Evolutionary conservation across 2,329 filamentous ascomycete species (phyloP).

Genomic region (Penicillium sp.): DNA sequence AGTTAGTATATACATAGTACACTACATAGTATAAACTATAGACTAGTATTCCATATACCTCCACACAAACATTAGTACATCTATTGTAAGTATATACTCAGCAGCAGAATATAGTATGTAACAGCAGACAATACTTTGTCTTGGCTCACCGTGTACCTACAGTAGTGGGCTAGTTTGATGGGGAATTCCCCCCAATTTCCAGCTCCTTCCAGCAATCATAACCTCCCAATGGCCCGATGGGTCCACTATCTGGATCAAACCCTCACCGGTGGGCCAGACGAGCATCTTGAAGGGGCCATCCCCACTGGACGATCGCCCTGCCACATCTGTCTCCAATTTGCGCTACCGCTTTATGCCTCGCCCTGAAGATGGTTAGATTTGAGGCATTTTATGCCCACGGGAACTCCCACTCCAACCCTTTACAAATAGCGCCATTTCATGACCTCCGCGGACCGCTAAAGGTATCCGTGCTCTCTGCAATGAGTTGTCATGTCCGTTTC

Average conservation of each 20-base stretch:
- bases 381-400: slow-evolving; percentile 8
- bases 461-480: not conserved
- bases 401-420: not conserved
- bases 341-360: not conserved
- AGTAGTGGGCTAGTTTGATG: slow-evolving; percentile 36
- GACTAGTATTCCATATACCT: not conserved
- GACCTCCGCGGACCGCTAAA: not conserved
- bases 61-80: too few species aligned
- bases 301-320: slow-evolving; percentile 39
- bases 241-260: slow-evolving; percentile 25
- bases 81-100: not conserved
- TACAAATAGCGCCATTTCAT: not conserved
- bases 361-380: slow-evolving; percentile 1
- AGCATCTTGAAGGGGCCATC: slow-evolving; percentile 23
- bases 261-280: slow-evolving; percentile 31
- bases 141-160: slow-evolving; percentile 39
- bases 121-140: slow-evolving; percentile 2
- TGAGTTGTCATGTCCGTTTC: not conserved
- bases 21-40: not conserved
- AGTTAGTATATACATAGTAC: not conserved
- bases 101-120: too few species aligned
- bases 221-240: slow-evolving; percentile 11
- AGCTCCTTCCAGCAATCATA: slow-evolving; percentile 26
- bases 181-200: slow-evolving; percentile 3
- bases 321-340: slow-evolving; percentile 23